These are phyloP conservation scores for Elongisporangium prolatum DNA, from an alignment of 352 stramenopile species.

Conservation along the genomic window DNA sequence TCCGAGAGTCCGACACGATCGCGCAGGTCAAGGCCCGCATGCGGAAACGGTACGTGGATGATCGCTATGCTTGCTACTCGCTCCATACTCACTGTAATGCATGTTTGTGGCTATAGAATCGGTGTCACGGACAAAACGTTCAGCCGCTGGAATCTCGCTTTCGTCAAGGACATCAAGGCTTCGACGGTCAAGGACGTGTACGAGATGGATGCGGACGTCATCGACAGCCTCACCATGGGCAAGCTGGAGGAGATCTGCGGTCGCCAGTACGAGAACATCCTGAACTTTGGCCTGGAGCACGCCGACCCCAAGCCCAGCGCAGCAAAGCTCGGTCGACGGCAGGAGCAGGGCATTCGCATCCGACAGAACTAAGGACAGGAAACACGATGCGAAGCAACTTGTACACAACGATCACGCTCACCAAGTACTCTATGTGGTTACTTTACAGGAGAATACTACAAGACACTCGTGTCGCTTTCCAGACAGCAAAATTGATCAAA, in stretches of 20 bases:
- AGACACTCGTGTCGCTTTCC: not conserved
- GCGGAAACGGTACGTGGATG: slow-evolving; percentile 34
- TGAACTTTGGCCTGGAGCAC: slow-evolving; percentile 69
- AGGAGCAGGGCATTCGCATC: slow-evolving; percentile 84
- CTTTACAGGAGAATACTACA: not conserved
- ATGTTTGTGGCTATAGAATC: slow-evolving; percentile 34
- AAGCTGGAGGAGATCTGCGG: slow-evolving; percentile 58
- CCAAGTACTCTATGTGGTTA: not conserved
- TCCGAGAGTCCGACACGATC: slow-evolving; percentile 61
- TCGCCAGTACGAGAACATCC: slow-evolving; percentile 43
- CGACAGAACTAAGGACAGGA: slow-evolving; percentile 46
- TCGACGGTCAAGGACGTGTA: slow-evolving; percentile 47
- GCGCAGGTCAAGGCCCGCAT: slow-evolving; percentile 67
- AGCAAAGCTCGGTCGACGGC: slow-evolving; percentile 34
- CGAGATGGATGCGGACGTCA: slow-evolving; percentile 48
- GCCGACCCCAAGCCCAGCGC: slow-evolving; percentile 37
- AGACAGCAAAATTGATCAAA: not conserved
- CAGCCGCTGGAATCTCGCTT: slow-evolving; percentile 59
- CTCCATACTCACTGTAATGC: not conserved
- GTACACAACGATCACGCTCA: not conserved
- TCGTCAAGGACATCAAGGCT: slow-evolving; percentile 76
- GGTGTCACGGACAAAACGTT: slow-evolving; percentile 65
- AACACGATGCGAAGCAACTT: not conserved
- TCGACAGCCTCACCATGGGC: slow-evolving; percentile 55
- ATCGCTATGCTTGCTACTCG: not conserved